Evolutionary conservation across 1,139 yeast genomes (phyloP).

Genomic region (Pneumocystis jirovecii): DNA sequence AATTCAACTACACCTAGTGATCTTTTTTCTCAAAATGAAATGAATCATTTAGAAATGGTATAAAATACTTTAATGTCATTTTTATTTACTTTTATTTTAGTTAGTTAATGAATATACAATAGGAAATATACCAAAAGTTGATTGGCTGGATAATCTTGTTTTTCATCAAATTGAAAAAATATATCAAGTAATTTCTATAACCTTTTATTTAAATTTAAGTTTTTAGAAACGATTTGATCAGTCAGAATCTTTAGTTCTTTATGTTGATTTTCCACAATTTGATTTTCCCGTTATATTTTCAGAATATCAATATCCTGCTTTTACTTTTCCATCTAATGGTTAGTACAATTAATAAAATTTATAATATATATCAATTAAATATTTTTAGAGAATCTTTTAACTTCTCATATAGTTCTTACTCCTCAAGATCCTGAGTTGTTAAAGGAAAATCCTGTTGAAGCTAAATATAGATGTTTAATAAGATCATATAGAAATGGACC

Average conservation of each 20-base stretch:
- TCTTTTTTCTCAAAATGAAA: slow-evolving; percentile 20
- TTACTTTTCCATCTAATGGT: slow-evolving; percentile 3
- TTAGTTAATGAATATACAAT: slow-evolving; percentile 49
- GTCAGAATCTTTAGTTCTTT: slow-evolving; percentile 32
- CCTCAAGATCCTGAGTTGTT: slow-evolving; percentile 54
- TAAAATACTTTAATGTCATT: not conserved
- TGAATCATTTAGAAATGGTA: slow-evolving; percentile 33
- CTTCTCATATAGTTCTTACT: slow-evolving; percentile 28
- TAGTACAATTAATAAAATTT: not conserved
- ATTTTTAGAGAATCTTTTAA: slow-evolving; percentile 21
- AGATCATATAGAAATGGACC: slow-evolving; percentile 66
- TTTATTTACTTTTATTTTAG: slow-evolving; percentile 10
- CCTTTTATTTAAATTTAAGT: not conserved
- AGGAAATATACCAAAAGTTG: slow-evolving; percentile 46
- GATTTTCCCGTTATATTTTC: slow-evolving; percentile 72
- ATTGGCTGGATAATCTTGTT: slow-evolving; percentile 66
- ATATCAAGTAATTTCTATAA: slow-evolving; percentile 19
- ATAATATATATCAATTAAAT: slow-evolving; percentile 15
- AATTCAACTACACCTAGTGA: slow-evolving; percentile 21
- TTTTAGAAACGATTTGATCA: slow-evolving; percentile 8
- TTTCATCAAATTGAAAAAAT: slow-evolving; percentile 41
- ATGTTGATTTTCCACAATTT: slow-evolving; percentile 59
- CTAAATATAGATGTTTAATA: slow-evolving; percentile 68
- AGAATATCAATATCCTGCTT: slow-evolving; percentile 34
- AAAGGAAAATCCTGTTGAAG: slow-evolving; percentile 67